Conservation (phyloP, 805 yeast genomes). For the Candida loeiensis region DNA sequence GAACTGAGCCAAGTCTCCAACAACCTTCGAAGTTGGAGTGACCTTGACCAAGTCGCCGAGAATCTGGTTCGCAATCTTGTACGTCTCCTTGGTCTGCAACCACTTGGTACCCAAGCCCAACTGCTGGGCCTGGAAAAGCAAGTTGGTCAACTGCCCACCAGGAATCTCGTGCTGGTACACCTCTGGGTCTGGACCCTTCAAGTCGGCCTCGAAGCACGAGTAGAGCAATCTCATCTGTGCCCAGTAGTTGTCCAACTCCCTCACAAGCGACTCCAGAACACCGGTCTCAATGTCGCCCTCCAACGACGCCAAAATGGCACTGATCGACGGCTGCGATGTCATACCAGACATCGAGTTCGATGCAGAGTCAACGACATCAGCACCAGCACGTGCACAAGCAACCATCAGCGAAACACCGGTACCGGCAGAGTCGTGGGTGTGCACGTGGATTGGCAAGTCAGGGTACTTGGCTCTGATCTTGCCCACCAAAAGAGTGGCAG, state of each 20-base stretch:
- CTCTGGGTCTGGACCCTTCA: constrained; percentile 99
- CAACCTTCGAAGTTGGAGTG: constrained; percentile 99
- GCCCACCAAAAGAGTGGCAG: constrained; percentile 79
- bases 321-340: constrained; percentile 96
- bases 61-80: constrained; percentile 83
- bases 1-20: constrained; percentile 99
- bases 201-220: constrained; percentile 96
- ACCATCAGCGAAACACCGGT: constrained; percentile 97
- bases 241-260: constrained; percentile 94
- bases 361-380: constrained; percentile 97
- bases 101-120: constrained; percentile 96
- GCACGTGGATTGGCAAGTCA: constrained; percentile 94
- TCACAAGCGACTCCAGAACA: constrained; percentile 59
- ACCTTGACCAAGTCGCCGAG: constrained; percentile 98
- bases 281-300: constrained; percentile 83
- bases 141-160: constrained; percentile 98
- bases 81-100: constrained; percentile 93
- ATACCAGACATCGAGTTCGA: constrained; percentile 96
- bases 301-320: constrained; percentile 87
- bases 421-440: constrained; percentile 99
- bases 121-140: constrained; percentile 98
- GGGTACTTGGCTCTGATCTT: constrained; percentile 85
- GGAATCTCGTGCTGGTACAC: constrained; percentile 98
- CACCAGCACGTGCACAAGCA: constrained; percentile 93
- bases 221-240: constrained; percentile 96